These are phyloP conservation scores for Blastobotrys aristatus DNA, from an alignment of 1,139 yeast genomes.

Conservation along the genomic window DNA sequence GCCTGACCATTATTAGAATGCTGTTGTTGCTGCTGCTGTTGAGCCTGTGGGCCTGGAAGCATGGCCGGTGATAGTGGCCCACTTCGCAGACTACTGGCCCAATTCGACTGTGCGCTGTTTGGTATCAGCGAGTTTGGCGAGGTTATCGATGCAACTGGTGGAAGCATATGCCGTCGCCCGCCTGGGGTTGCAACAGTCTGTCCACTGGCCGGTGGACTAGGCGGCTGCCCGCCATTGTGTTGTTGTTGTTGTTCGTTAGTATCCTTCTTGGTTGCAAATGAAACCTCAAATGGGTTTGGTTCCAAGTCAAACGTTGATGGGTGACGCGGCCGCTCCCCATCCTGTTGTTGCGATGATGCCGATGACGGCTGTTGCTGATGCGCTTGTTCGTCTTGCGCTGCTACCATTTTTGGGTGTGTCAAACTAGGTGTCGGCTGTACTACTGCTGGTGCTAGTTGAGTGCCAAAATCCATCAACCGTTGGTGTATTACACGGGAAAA, in stretches of 20 bases:
- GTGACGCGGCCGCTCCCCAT: constrained; percentile 2
- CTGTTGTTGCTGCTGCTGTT: constrained; percentile 6
- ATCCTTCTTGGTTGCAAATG: constrained; percentile 64
- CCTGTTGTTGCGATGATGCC: background rate
- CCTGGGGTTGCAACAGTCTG: constrained; percentile 29
- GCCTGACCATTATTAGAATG: too few relatives aligned
- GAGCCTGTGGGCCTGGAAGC: constrained; percentile 30
- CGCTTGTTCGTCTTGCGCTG: background rate
- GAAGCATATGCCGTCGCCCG: constrained; percentile 31
- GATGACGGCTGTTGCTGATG: background rate
- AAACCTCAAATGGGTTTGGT: constrained; percentile 92
- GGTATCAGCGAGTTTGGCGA: constrained; percentile 33
- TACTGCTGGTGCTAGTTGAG: constrained; percentile 1
- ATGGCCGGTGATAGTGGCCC: constrained; percentile 35
- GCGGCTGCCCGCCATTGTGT: constrained; percentile 12
- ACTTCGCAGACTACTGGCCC: constrained; percentile 29
- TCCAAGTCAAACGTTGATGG: constrained; percentile 58
- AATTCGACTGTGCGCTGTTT: constrained; percentile 18
- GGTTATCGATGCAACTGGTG: constrained; percentile 35
- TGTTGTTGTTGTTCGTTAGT: constrained; percentile 19
- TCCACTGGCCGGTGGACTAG: constrained; percentile 16
- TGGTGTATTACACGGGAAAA: too few relatives aligned
- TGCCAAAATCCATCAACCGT: constrained; percentile 1
- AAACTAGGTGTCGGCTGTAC: background rate
- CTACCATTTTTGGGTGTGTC: background rate